Conservation (phyloP, 2,329 filamentous ascomycete species). For the Ilyonectria destructans region DNA sequence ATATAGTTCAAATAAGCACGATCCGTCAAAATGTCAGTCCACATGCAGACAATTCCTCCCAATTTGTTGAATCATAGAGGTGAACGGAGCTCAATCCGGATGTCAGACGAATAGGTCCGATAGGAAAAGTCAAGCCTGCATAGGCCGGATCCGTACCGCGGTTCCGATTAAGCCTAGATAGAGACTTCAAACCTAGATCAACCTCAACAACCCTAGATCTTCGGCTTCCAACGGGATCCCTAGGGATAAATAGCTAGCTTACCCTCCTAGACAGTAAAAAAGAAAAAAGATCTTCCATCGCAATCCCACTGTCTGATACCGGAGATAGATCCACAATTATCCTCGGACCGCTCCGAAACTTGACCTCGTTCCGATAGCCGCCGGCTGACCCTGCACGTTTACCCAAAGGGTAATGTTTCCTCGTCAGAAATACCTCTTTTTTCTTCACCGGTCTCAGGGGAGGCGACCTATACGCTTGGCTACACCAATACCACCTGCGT, state of each 20-base stretch:
- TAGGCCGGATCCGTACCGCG: no score
- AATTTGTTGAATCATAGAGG: background rate
- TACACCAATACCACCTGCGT: background rate
- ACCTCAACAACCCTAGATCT: no score
- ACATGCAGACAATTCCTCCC: background rate
- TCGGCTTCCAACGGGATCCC: no score
- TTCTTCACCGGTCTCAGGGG: background rate
- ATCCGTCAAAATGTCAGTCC: background rate
- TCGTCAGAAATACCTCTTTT: background rate
- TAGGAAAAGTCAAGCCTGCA: no score
- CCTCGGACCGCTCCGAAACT: constrained; percentile 7
- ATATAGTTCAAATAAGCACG: background rate
- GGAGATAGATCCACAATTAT: constrained; percentile 13
- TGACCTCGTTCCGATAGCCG: constrained; percentile 11
- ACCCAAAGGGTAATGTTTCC: no score
- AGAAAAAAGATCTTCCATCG: no score
- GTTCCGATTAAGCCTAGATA: no score
- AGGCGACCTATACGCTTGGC: background rate
- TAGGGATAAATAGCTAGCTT: no score
- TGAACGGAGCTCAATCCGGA: constrained; percentile 8
- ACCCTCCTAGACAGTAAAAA: no score
- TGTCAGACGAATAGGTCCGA: no score
- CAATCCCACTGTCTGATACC: no score
- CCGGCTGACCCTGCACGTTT: background rate
- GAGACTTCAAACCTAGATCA: no score